phyloP scores from a whole-genome alignment of 1,139 yeast genomes.

The Debaryomyces robertsiae region DNA sequence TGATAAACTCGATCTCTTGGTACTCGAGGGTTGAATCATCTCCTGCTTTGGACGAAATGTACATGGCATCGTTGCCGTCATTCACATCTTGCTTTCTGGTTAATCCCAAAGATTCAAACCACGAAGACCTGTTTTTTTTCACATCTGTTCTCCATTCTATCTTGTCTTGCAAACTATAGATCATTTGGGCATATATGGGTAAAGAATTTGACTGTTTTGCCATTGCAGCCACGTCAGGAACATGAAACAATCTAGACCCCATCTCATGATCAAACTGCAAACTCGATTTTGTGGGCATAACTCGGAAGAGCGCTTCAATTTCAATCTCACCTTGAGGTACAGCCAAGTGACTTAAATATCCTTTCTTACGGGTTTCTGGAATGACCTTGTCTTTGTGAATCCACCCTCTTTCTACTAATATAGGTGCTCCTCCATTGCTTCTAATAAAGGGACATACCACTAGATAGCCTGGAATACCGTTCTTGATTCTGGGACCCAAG shows the following conservation, averaged over 20 bases:
- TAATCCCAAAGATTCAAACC: conserved; percentile 11
- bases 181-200: conserved; percentile 78
- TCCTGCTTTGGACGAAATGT: conserved; percentile 20
- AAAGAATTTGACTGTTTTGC: conserved; percentile 64
- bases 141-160: conserved; percentile 43
- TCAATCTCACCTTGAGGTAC: conserved; percentile 76
- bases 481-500: conserved; percentile 84
- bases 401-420: conserved; percentile 93
- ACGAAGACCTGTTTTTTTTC: conserved; percentile 11
- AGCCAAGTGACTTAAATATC: conserved; percentile 62
- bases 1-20: conserved; percentile 55
- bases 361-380: conserved; percentile 56
- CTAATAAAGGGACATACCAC: conserved; percentile 83
- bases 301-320: conserved; percentile 71
- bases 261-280: conserved; percentile 77
- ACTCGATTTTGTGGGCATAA: conserved; percentile 67
- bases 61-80: conserved; percentile 20
- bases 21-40: conserved; percentile 40
- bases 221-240: conserved; percentile 83
- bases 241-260: conserved; percentile 62
- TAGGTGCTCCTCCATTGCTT: conserved; percentile 67
- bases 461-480: conserved; percentile 77
- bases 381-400: conserved; percentile 70
- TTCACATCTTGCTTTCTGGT: conserved; percentile 5
- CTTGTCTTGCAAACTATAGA: conserved; percentile 66